Percentiles rank a stretch among this genome's conserved stretches.
phyloP scores from a whole-genome alignment of 495 filamentous ascomycete genomes.

The Trichoderma asperelloides region DNA sequence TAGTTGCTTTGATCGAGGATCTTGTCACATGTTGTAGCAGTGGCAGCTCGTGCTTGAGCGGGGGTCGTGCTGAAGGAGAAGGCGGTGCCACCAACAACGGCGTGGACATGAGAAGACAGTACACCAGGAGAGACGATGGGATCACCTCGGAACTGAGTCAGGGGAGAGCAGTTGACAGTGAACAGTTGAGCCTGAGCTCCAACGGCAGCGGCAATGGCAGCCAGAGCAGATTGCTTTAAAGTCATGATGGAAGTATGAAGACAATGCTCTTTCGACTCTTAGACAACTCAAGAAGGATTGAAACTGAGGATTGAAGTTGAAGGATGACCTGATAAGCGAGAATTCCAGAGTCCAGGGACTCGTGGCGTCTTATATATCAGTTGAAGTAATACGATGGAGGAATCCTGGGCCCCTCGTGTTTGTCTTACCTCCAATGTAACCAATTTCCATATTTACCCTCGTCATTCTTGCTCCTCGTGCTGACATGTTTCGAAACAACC shows the following conservation, averaged over 20 bases:
- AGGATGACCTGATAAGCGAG: neutral
- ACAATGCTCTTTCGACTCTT: neutral
- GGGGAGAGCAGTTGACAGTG: conserved; percentile 12
- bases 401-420: neutral
- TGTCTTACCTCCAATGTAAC: neutral
- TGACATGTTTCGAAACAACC: neutral
- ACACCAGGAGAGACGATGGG: conserved; percentile 54
- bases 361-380: neutral
- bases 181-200: neutral
- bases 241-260: neutral
- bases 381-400: neutral
- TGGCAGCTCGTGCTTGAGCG: conserved; percentile 11
- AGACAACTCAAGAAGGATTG: neutral
- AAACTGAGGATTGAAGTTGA: neutral
- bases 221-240: neutral
- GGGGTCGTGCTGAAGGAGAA: conserved; percentile 57
- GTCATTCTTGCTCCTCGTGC: neutral
- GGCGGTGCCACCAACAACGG: conserved; percentile 59
- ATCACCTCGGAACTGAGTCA: conserved; percentile 53
- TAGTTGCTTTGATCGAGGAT: conserved; percentile 60
- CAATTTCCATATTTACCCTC: neutral
- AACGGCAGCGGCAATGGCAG: neutral
- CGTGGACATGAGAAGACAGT: conserved; percentile 55
- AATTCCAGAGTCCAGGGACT: neutral
- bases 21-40: conserved; percentile 18